phyloP scores from a whole-genome alignment of 78 protist genomes.

The Neovahlkampfia damariscottae region DNA sequence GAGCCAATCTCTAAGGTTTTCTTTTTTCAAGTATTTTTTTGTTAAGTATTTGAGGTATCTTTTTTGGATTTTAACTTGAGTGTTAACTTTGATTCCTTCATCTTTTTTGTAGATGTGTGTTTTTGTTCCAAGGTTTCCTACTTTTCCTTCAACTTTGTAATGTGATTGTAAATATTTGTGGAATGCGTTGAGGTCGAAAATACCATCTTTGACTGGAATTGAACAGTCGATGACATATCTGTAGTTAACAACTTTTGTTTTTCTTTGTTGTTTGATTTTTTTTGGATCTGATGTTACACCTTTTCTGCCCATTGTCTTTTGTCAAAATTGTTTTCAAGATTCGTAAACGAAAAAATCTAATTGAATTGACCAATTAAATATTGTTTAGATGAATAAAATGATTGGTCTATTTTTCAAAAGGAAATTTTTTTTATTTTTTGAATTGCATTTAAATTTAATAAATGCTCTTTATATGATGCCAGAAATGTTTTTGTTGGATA shows the following conservation, averaged over 20 bases:
- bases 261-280: not conserved
- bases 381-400: too few relatives aligned
- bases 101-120: conserved; percentile 41
- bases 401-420: too few relatives aligned
- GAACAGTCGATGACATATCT: conserved; percentile 9
- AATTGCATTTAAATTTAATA: too few relatives aligned
- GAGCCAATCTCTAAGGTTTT: conserved; percentile 69
- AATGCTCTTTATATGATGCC: too few relatives aligned
- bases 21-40: conserved; percentile 86
- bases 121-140: conserved; percentile 62
- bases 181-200: conserved; percentile 18
- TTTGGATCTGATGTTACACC: not conserved
- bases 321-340: not conserved
- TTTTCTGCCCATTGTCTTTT: not conserved
- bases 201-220: conserved; percentile 21
- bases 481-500: too few relatives aligned
- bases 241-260: not conserved
- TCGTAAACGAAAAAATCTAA: too few relatives aligned
- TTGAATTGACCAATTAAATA: too few relatives aligned
- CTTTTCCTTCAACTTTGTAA: conserved; percentile 59
- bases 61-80: conserved; percentile 40
- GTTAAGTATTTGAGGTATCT: conserved; percentile 87
- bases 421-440: too few relatives aligned
- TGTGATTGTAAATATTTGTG: conserved; percentile 34
- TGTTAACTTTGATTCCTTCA: conserved; percentile 24